phyloP scores from a whole-genome alignment of 768 basidiomycete genomes.

The Pleurotus cornucopiae region DNA sequence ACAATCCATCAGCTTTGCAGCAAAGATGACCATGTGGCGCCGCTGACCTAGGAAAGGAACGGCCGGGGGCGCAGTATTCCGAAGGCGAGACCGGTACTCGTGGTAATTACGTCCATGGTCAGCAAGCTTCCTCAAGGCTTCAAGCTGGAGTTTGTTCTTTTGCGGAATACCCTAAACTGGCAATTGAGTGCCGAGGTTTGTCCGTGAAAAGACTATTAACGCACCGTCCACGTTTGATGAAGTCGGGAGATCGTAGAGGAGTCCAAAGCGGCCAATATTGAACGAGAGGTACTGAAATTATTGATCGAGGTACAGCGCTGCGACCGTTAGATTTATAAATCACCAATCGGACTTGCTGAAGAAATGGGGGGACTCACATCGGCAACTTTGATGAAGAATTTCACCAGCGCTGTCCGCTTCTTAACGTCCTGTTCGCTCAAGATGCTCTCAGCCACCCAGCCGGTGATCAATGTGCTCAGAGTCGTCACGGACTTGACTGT shows the following conservation, averaged over 20 bases:
- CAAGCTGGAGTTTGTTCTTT: conserved; percentile 79
- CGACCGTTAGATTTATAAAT: conserved; percentile 5
- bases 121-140: conserved; percentile 77
- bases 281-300: conserved; percentile 91
- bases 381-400: conserved; percentile 92
- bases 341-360: conserved; percentile 4
- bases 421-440: conserved; percentile 87
- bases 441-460: conserved; percentile 95
- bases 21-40: not conserved
- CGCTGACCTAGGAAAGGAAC: conserved; percentile 88
- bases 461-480: conserved; percentile 89
- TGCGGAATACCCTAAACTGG: conserved; percentile 68
- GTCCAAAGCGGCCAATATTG: conserved; percentile 91
- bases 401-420: conserved; percentile 72
- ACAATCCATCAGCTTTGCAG: conserved; percentile 9
- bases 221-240: conserved; percentile 89
- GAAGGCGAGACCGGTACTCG: conserved; percentile 84
- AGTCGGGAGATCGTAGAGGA: conserved; percentile 92
- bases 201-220: conserved; percentile 23
- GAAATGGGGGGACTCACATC: conserved; percentile 53
- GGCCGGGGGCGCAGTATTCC: conserved; percentile 87
- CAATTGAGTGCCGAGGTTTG: not conserved
- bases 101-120: conserved; percentile 89
- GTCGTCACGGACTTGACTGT: conserved; percentile 84
- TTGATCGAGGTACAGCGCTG: conserved; percentile 80